These are phyloP conservation scores for Pyrenophora teres DNA, from an alignment of 2,329 filamentous ascomycete genomes.

Conservation along the genomic window DNA sequence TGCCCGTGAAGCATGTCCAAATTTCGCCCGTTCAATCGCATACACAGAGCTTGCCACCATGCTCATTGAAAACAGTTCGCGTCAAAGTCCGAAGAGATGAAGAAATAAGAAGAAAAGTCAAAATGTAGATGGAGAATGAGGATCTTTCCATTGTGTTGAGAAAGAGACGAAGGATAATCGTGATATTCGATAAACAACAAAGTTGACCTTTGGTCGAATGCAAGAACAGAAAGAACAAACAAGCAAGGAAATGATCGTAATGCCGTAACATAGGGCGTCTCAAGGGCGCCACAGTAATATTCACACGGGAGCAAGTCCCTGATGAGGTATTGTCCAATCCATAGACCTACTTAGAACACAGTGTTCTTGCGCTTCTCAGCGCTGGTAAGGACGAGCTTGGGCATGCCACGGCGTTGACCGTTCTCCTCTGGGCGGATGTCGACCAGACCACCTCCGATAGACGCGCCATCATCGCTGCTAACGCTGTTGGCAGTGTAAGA, in stretches of 20 bases:
- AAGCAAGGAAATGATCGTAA: slow-evolving; percentile 43
- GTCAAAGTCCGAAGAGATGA: slow-evolving; percentile 18
- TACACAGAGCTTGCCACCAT: slow-evolving; percentile 30
- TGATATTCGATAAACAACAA: slow-evolving; percentile 28
- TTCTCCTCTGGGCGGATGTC: slow-evolving; percentile 59
- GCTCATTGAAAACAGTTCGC: slow-evolving; percentile 45
- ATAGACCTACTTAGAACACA: slow-evolving; percentile 55
- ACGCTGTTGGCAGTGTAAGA: slow-evolving; percentile 66
- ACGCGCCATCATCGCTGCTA: slow-evolving; percentile 64
- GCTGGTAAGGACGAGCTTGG: slow-evolving; percentile 84
- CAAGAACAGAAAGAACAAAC: slow-evolving; percentile 34
- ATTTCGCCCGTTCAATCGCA: slow-evolving; percentile 19
- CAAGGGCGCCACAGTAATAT: slow-evolving; percentile 40
- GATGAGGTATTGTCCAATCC: slow-evolving; percentile 20
- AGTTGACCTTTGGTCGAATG: slow-evolving; percentile 29
- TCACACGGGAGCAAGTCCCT: slow-evolving; percentile 37
- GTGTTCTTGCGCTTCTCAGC: slow-evolving; percentile 87
- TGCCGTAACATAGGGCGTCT: slow-evolving; percentile 39
- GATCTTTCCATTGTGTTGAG: slow-evolving; percentile 18
- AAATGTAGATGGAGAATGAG: slow-evolving; percentile 30
- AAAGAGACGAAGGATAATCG: slow-evolving; percentile 41
- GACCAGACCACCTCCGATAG: slow-evolving; percentile 61
- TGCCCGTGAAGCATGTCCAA: slow-evolving; percentile 26
- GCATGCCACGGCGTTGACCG: slow-evolving; percentile 73
- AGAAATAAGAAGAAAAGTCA: slow-evolving; percentile 16